Percentiles rank a stretch among this genome's conserved stretches.
phyloP scores from a whole-genome alignment of 306 rosid genomes.

The Acacia confusa region DNA sequence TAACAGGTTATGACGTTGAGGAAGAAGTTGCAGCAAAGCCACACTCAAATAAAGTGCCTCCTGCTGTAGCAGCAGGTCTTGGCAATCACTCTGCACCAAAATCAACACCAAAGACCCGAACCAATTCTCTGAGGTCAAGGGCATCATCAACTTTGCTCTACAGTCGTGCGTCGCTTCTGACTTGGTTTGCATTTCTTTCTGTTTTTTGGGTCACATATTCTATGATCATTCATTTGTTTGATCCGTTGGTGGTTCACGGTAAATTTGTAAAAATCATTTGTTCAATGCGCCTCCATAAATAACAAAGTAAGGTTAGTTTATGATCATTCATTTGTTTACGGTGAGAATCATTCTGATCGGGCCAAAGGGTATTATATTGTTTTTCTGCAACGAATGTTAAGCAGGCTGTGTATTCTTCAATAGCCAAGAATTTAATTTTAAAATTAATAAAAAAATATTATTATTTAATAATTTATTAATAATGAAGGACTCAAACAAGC shows the following conservation, averaged over 20 bases:
- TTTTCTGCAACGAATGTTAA: background rate
- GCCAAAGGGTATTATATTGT: too few species aligned
- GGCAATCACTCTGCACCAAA: conserved; percentile 50
- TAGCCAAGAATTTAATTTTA: background rate
- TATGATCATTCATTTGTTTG: conserved; percentile 35
- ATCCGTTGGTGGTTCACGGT: background rate
- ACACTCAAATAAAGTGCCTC: conserved; percentile 57
- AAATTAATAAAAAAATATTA: background rate
- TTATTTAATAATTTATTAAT: too few species aligned
- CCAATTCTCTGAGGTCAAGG: conserved; percentile 43
- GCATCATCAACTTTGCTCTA: conserved; percentile 48
- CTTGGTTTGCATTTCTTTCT: conserved; percentile 41
- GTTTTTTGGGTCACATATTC: conserved; percentile 37
- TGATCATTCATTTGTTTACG: conserved; percentile 31
- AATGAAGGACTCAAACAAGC: too few species aligned
- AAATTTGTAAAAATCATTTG: background rate
- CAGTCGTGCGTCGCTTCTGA: conserved; percentile 33
- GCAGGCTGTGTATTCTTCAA: background rate
- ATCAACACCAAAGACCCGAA: conserved; percentile 38
- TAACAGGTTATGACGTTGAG: conserved; percentile 76
- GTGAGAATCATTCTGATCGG: background rate
- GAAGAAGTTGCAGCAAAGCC: conserved; percentile 45
- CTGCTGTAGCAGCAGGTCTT: conserved; percentile 72
- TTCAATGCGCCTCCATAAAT: background rate
- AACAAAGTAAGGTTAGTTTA: background rate